Evolutionary conservation across 176 grass and related monocot species (phyloP).

Genomic region (Aegilops tauschii): DNA sequence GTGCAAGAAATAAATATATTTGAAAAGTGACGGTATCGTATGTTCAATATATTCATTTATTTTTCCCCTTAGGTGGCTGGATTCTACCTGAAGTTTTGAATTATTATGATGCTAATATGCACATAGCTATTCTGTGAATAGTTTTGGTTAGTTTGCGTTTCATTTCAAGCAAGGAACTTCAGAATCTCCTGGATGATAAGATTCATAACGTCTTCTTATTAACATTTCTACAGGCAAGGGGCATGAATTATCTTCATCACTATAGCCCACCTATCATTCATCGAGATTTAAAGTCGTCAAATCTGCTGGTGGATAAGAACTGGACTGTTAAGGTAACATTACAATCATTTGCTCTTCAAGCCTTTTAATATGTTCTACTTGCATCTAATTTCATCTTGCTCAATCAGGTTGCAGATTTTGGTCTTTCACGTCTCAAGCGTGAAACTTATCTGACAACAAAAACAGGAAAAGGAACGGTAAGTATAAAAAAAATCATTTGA

Average conservation of each 20-base stretch:
- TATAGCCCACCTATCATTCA: slow-evolving; percentile 86
- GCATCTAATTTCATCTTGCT: slow-evolving; percentile 14
- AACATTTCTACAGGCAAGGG: slow-evolving; percentile 62
- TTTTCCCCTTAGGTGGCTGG: not conserved
- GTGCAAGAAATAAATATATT: not conserved
- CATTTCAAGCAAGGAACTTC: slow-evolving; percentile 21
- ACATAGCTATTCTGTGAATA: slow-evolving; percentile 1
- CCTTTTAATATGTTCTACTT: not conserved
- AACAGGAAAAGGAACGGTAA: slow-evolving; percentile 95
- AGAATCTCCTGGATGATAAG: not conserved
- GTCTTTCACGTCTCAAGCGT: slow-evolving; percentile 92
- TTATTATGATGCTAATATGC: not conserved
- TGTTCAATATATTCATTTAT: not conserved
- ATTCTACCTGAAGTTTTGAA: not conserved
- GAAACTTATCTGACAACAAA: slow-evolving; percentile 94
- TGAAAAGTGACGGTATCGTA: not conserved
- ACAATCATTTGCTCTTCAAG: slow-evolving; percentile 22
- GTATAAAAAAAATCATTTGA: slow-evolving; percentile 26
- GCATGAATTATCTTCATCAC: slow-evolving; percentile 99
- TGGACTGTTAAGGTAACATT: slow-evolving; percentile 88
- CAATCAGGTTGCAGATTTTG: slow-evolving; percentile 95
- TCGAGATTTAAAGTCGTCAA: slow-evolving; percentile 97
- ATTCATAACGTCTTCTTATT: not conserved
- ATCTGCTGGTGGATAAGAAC: slow-evolving; percentile 98
- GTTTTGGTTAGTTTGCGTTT: slow-evolving; percentile 5